These are phyloP conservation scores for Pezicula neosporulosa DNA, from an alignment of 2,329 filamentous ascomycete genomes.

Conservation along the genomic window DNA sequence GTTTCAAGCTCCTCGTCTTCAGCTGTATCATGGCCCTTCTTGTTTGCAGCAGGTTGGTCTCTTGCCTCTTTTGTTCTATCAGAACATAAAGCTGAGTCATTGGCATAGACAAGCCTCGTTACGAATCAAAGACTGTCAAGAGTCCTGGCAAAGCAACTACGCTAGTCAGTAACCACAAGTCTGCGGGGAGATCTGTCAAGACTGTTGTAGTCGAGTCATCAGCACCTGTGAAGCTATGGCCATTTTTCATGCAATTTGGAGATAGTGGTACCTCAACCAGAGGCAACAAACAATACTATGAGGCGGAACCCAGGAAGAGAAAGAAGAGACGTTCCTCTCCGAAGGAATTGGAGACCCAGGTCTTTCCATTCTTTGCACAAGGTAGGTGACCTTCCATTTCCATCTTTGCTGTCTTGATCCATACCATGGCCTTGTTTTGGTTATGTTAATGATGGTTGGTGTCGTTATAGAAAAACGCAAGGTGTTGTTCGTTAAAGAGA, in stretches of 20 bases:
- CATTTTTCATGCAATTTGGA: not conserved
- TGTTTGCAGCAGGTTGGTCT: not conserved
- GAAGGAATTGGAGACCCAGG: not conserved
- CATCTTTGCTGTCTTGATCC: not conserved
- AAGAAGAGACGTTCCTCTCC: not conserved
- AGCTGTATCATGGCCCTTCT: not conserved
- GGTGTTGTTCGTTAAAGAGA: not conserved
- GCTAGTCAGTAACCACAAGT: not conserved
- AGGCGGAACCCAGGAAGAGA: not conserved
- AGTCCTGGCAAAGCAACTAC: not conserved
- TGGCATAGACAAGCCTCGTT: not conserved
- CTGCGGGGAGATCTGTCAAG: not conserved
- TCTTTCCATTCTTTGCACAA: constrained; percentile 1
- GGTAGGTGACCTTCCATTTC: not conserved
- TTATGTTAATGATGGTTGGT: too few relatives aligned
- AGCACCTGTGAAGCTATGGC: constrained; percentile 1
- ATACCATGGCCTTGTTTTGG: too few relatives aligned
- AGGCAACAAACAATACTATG: not conserved
- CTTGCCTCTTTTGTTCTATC: not conserved
- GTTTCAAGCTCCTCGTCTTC: not conserved
- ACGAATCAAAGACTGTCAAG: not conserved
- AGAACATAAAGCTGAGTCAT: not conserved
- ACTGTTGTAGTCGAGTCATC: not conserved
- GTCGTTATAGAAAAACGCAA: not conserved
- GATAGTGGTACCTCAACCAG: too few relatives aligned